Base-by-base conservation (phyloP, 768 basidiomycete genomes). In the Podaxis sp. region DNA sequence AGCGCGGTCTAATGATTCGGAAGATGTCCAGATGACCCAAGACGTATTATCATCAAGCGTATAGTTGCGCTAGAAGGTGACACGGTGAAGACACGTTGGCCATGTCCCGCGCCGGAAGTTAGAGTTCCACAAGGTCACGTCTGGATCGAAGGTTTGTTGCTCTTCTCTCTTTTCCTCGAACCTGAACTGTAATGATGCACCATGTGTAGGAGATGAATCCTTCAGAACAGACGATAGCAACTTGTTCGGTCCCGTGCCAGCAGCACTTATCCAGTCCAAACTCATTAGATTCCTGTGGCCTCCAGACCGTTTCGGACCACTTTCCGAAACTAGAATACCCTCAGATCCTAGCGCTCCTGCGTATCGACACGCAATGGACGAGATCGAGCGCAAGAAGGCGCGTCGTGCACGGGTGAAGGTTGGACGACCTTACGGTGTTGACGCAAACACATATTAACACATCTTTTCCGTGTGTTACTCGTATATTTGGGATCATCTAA, bases 201-300 rank as follows among this genome's bases (percentile, higher is more conserved):
- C 8, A 2, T 19, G 7, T 49, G 42, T 38, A 89, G 88, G 88
- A 7, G 88, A 90, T 64, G 86, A 89, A 68, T 78, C 82, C 4
- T 87, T 86, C 67, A 79, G 84, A 61, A 88, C 85, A 8, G 79
- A 86, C 58, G 90, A 91, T 68, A 91, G 89, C 75, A 91, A 90
- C 70, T 72, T 76, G 0, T 89, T 88, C 71, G 90, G 90, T 6
- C 86, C 90, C 8, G 64, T 87, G 4, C 80, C 86, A 1, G 69
- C 78, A 30, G 80, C 76, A 12, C 74, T 86, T 57, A 73, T 86
- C 40, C 79, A 85, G 54, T 81, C 85, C 2, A 83, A 77, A 68
- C 72, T 87, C 38, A 67, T 78, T 57, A 73, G 77, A 61, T 73
- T 87, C 36, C 42, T 85, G 28, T 87, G 85, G 84, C 86, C 86